Percentiles rank a stretch among this genome's conserved stretches.
phyloP scores from a whole-genome alignment of 164 flowering plant genomes.

The Tetracentron sinense region DNA sequence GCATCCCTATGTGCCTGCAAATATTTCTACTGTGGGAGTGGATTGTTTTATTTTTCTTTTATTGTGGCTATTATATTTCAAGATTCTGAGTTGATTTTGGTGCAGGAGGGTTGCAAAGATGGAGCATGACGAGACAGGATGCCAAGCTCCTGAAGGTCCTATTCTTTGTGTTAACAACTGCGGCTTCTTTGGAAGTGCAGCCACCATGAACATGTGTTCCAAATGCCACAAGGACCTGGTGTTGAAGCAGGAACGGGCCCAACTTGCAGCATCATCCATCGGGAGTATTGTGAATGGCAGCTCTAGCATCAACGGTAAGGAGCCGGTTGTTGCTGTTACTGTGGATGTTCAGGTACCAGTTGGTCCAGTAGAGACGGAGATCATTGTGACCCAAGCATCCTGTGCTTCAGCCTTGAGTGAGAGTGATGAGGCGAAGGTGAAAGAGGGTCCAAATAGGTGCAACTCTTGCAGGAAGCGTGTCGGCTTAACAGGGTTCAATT shows the following conservation, averaged over 20 bases:
- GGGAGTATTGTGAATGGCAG: conserved; percentile 44
- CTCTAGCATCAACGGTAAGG: conserved; percentile 28
- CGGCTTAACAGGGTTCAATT: conserved; percentile 53
- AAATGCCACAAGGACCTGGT: conserved; percentile 53
- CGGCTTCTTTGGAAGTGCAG: conserved; percentile 59
- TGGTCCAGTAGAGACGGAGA: conserved; percentile 22
- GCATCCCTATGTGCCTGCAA: too few species aligned
- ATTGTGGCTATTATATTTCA: too few species aligned
- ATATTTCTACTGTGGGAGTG: too few species aligned
- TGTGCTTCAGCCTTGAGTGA: conserved; percentile 17
- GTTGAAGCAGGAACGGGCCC: conserved; percentile 43
- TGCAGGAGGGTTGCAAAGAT: conserved; percentile 29
- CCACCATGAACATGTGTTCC: conserved; percentile 63
- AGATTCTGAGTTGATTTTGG: conserved; percentile 5
- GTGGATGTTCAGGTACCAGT: conserved; percentile 20
- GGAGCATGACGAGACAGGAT: conserved; percentile 60
- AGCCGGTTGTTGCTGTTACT: conserved; percentile 17
- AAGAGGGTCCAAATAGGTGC: conserved; percentile 52
- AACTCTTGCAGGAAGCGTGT: conserved; percentile 44
- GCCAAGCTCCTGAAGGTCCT: conserved; percentile 51
- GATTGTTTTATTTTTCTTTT: too few species aligned
- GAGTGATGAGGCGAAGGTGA: conserved; percentile 24
- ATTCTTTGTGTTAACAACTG: conserved; percentile 53
- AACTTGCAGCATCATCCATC: conserved; percentile 50
- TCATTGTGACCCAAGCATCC: conserved; percentile 14